Conservation (phyloP, 768 basidiomycete genomes). For the Mrakia hoshinonis region DNA sequence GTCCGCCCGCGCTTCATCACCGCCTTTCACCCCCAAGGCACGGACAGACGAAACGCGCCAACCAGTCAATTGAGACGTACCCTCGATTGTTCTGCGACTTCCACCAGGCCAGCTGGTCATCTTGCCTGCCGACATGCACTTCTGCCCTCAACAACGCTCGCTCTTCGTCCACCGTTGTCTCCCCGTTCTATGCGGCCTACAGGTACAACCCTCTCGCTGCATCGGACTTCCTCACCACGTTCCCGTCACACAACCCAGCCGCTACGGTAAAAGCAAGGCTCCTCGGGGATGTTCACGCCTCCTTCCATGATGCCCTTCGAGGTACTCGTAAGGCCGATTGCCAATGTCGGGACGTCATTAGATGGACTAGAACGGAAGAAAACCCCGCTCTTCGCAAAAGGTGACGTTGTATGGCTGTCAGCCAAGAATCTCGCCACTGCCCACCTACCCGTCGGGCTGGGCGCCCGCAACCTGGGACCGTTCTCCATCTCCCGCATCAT, state of each 20-base stretch:
- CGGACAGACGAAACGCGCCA: constrained; percentile 44
- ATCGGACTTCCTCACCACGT: background rate
- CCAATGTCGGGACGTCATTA: no score
- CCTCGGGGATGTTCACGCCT: no score
- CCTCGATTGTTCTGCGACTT: constrained; percentile 41
- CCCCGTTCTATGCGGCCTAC: constrained; percentile 40
- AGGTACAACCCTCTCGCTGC: constrained; percentile 30
- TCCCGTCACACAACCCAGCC: background rate
- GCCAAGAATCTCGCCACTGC: no score
- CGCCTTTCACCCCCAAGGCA: constrained; percentile 47
- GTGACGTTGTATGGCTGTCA: no score
- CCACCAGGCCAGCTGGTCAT: constrained; percentile 41
- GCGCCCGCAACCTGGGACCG: constrained; percentile 9
- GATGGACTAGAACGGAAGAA: constrained; percentile 22
- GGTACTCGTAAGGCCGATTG: no score
- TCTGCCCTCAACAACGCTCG: constrained; percentile 42
- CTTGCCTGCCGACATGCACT: constrained; percentile 39
- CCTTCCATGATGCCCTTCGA: constrained; percentile 32
- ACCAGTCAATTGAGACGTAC: constrained; percentile 45
- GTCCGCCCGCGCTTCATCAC: constrained; percentile 38
- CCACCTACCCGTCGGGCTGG: constrained; percentile 32
- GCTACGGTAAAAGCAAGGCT: constrained; percentile 21
- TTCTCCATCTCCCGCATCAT: background rate
- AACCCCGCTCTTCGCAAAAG: constrained; percentile 30
- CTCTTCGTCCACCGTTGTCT: constrained; percentile 35